Evolutionary conservation across 257 asterid genomes (phyloP).

Genomic region (Solanum virginianum): DNA sequence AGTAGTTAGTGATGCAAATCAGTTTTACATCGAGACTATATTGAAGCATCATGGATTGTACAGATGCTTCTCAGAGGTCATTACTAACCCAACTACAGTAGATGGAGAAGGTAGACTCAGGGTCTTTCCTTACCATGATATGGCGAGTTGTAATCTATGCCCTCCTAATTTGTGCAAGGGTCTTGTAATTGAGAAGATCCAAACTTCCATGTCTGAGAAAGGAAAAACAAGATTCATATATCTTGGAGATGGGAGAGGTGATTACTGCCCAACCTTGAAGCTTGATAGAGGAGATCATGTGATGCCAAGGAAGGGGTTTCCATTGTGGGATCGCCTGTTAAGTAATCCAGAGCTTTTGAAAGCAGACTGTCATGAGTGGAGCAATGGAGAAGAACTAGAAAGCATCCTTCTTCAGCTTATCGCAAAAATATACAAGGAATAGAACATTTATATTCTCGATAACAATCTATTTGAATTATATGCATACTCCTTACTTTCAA

Average conservation of each 20-base stretch:
- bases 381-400: slow-evolving; percentile 52
- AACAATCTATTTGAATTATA: neutral
- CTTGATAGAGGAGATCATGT: slow-evolving; percentile 46
- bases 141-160: slow-evolving; percentile 42
- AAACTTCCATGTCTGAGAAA: slow-evolving; percentile 14
- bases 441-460: neutral
- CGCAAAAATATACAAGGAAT: slow-evolving; percentile 5
- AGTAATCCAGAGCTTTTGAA: slow-evolving; percentile 30
- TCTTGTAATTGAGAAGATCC: slow-evolving; percentile 34
- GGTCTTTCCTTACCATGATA: slow-evolving; percentile 46
- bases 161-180: slow-evolving; percentile 94
- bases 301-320: slow-evolving; percentile 53
- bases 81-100: slow-evolving; percentile 44
- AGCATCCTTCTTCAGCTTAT: slow-evolving; percentile 35
- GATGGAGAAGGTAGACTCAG: slow-evolving; percentile 51
- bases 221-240: slow-evolving; percentile 34
- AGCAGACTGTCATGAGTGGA: slow-evolving; percentile 61
- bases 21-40: slow-evolving; percentile 60
- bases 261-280: slow-evolving; percentile 71
- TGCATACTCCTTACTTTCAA: too few relatives aligned
- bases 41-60: slow-evolving; percentile 48
- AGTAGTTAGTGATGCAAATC: slow-evolving; percentile 73
- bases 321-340: slow-evolving; percentile 30
- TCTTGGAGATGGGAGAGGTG: slow-evolving; percentile 70
- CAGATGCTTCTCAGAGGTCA: slow-evolving; percentile 60